A percentile compares a stretch with the other conserved stretches of the same genome.
These are phyloP conservation scores for Niebla homalea DNA, from an alignment of 495 filamentous ascomycete species.

Conservation along the genomic window DNA sequence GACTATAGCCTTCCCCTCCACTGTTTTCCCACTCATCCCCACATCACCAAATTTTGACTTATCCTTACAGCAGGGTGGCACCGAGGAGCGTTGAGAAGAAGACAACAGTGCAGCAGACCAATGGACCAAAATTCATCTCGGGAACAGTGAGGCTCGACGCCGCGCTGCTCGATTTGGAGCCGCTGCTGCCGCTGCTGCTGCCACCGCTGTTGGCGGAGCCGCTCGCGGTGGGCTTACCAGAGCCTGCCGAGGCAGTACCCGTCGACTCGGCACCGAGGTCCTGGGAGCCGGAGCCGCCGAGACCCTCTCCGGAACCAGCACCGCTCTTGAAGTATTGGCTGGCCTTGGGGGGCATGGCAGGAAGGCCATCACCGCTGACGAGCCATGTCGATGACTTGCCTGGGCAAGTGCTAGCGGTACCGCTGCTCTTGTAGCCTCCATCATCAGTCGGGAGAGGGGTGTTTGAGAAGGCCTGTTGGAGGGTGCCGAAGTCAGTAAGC, in stretches of 20 bases:
- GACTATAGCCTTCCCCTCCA: neutral
- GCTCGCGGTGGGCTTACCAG: slow-evolving; percentile 37
- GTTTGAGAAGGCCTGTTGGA: slow-evolving; percentile 49
- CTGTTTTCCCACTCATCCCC: neutral
- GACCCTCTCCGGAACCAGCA: slow-evolving; percentile 59
- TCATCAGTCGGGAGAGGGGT: slow-evolving; percentile 56
- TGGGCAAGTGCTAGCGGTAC: slow-evolving; percentile 56
- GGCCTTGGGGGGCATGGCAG: slow-evolving; percentile 59
- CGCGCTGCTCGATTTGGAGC: slow-evolving; percentile 28
- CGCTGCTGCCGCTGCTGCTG: slow-evolving; percentile 16
- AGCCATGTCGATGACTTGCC: slow-evolving; percentile 56
- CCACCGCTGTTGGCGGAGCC: slow-evolving; percentile 18
- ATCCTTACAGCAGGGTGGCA: slow-evolving; percentile 41
- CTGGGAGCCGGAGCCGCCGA: slow-evolving; percentile 60
- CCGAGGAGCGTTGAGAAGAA: slow-evolving; percentile 49
- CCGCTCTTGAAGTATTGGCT: slow-evolving; percentile 56
- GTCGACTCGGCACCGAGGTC: slow-evolving; percentile 48
- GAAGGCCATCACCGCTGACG: slow-evolving; percentile 51
- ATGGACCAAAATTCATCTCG: slow-evolving; percentile 39
- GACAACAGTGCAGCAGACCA: slow-evolving; percentile 41
- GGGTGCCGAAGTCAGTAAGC: slow-evolving; percentile 49
- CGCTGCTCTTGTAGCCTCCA: slow-evolving; percentile 62
- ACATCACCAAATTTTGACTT: neutral
- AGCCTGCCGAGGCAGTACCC: slow-evolving; percentile 48
- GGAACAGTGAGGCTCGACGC: slow-evolving; percentile 31